A percentile compares a stretch with the other conserved stretches of the same genome.
Evolutionary conservation across 2,329 filamentous ascomycete species (phyloP).

Genomic region (Uncinocarpus reesii): DNA sequence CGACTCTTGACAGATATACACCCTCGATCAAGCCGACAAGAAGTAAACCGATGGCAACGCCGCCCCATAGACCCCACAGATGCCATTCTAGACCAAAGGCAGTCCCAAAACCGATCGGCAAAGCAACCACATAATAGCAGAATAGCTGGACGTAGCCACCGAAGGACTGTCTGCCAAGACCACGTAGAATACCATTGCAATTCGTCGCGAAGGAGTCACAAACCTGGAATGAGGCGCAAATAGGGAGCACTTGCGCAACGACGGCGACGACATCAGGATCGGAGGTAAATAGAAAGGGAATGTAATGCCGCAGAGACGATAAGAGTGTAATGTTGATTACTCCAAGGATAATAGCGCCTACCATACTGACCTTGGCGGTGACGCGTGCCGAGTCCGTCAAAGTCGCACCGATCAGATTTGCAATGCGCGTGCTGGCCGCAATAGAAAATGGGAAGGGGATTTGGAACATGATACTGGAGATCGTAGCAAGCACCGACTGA

Average conservation of each 20-base stretch:
- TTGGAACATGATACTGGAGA: constrained; percentile 74
- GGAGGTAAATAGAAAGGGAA: constrained; percentile 69
- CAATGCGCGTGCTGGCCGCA: constrained; percentile 75
- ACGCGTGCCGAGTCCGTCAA: constrained; percentile 70
- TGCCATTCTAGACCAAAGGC: constrained; percentile 70
- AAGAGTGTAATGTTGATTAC: constrained; percentile 66
- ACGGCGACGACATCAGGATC: constrained; percentile 59
- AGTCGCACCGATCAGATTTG: constrained; percentile 82
- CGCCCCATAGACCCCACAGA: constrained; percentile 70
- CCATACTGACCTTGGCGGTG: constrained; percentile 66
- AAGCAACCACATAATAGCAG: constrained; percentile 73
- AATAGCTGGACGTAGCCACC: constrained; percentile 82
- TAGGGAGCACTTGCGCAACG: constrained; percentile 60
- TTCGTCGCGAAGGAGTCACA: constrained; percentile 72
- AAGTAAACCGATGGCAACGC: constrained; percentile 60
- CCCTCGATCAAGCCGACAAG: constrained; percentile 48
- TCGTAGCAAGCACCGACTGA: constrained; percentile 71
- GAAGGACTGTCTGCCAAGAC: constrained; percentile 77
- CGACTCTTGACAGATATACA: constrained; percentile 45
- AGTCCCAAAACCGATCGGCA: constrained; percentile 71
- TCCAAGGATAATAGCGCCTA: constrained; percentile 59
- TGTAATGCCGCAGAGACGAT: constrained; percentile 55
- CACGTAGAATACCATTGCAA: constrained; percentile 75
- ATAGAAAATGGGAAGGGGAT: constrained; percentile 87
- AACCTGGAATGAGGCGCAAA: constrained; percentile 81